phyloP scores from a whole-genome alignment of 768 basidiomycete genomes.

The Butyriboletus loyo region DNA sequence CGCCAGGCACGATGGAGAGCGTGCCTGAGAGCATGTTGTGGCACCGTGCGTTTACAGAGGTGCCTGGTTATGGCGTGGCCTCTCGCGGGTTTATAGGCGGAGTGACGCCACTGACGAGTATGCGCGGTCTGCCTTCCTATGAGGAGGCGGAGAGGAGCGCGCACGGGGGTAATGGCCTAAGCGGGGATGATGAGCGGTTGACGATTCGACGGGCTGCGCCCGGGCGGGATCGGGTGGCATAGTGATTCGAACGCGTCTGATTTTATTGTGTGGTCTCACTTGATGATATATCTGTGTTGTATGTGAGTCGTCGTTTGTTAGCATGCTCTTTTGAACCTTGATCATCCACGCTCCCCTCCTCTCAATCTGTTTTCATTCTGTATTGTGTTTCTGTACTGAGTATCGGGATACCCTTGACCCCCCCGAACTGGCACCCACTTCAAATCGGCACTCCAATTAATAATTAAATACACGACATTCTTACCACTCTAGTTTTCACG shows the following conservation, averaged over 20 bases:
- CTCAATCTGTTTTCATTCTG: background rate
- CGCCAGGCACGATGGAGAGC: conserved; percentile 13
- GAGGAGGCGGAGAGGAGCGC: conserved; percentile 53
- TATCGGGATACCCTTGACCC: too few species aligned
- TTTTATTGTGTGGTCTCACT: too few species aligned
- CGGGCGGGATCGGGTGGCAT: background rate
- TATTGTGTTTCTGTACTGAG: background rate
- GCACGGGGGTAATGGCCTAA: background rate
- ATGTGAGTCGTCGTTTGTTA: background rate
- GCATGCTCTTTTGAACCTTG: too few species aligned
- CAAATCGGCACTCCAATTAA: too few species aligned
- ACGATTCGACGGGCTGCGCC: conserved; percentile 4
- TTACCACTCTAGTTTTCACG: too few species aligned
- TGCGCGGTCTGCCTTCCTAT: conserved; percentile 81
- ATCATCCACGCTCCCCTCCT: too few species aligned
- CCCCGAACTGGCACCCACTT: too few species aligned
- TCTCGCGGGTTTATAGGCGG: conserved; percentile 88
- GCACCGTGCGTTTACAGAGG: conserved; percentile 66
- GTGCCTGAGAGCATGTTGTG: conserved; percentile 38
- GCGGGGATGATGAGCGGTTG: conserved; percentile 5
- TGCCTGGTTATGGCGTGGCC: conserved; percentile 85
- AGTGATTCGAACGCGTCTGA: too few species aligned
- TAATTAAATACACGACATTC: too few species aligned
- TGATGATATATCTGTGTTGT: background rate
- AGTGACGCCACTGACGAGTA: conserved; percentile 76